Percentiles rank a stretch among this genome's conserved stretches.
These are phyloP conservation scores for Trametes meyenii DNA, from an alignment of 768 basidiomycete genomes.

Conservation along the genomic window DNA sequence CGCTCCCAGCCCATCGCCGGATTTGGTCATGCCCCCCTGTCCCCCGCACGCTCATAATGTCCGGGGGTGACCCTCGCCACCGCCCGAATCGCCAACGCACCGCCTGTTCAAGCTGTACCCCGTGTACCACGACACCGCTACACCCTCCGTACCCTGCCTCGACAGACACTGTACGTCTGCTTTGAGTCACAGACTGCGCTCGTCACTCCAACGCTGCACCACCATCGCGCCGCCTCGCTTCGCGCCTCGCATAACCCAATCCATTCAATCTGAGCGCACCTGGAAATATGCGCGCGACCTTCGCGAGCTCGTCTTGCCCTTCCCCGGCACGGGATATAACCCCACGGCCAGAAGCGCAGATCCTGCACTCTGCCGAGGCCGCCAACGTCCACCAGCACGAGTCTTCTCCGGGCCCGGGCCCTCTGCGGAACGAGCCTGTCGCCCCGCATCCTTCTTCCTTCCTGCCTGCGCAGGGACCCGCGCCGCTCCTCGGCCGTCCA, in stretches of 20 bases:
- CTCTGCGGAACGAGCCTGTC: not conserved
- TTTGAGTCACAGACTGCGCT: not conserved
- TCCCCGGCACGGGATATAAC: conserved; percentile 19
- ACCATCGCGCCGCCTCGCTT: conserved; percentile 2
- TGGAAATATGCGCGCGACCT: conserved; percentile 22
- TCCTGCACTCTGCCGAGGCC: conserved; percentile 1
- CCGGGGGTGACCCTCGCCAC: conserved; percentile 3
- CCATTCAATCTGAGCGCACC: conserved; percentile 7
- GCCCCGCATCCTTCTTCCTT: not conserved
- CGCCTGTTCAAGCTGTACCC: not conserved
- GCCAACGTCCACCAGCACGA: not conserved
- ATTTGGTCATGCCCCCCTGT: conserved; percentile 8
- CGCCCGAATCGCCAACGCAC: conserved; percentile 2
- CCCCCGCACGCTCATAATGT: conserved; percentile 13
- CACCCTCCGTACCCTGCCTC: not conserved
- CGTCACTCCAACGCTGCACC: conserved; percentile 5
- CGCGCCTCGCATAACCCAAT: not conserved
- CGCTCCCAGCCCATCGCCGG: conserved; percentile 11
- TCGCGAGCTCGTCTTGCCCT: conserved; percentile 3
- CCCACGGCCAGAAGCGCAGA: conserved; percentile 18
- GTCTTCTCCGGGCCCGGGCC: conserved; percentile 1
- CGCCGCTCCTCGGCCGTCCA: not conserved
- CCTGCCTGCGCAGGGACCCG: not conserved
- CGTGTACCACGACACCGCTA: not conserved
- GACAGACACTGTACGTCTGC: not conserved